Conservation (phyloP, 106 monocot species). For the Posidonia australis region DNA sequence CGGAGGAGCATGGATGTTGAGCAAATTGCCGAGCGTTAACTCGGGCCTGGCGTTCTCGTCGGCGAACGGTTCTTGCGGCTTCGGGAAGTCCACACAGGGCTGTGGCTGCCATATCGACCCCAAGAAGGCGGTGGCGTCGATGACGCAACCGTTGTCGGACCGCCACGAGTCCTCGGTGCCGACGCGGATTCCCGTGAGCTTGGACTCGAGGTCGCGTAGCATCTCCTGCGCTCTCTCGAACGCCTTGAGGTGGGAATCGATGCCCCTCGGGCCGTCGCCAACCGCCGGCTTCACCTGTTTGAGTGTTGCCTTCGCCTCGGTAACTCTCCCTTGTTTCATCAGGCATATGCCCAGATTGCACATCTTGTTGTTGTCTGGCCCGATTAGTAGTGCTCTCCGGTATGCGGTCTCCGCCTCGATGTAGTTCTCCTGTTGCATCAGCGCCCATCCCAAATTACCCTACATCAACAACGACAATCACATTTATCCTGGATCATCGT, state of each 20-base stretch:
- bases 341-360: conserved; percentile 87
- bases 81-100: conserved; percentile 39
- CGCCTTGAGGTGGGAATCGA: conserved; percentile 86
- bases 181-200: conserved; percentile 7
- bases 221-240: conserved; percentile 88
- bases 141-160: too few relatives aligned
- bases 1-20: conserved; percentile 62
- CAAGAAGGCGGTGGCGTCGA: conserved; percentile 3
- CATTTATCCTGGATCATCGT: too few relatives aligned
- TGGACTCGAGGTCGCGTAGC: conserved; percentile 62
- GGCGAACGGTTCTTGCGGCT: conserved; percentile 26
- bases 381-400: conserved; percentile 54
- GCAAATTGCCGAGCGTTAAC: conserved; percentile 10
- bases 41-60: conserved; percentile 39
- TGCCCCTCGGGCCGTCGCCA: conserved; percentile 36
- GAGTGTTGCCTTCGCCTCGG: conserved; percentile 65
- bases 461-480: not conserved
- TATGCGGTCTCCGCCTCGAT: conserved; percentile 60
- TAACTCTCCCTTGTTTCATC: conserved; percentile 65
- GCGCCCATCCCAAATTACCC: conserved; percentile 90
- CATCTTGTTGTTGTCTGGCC: conserved; percentile 82
- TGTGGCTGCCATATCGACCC: conserved; percentile 61
- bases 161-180: not conserved
- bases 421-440: conserved; percentile 87
- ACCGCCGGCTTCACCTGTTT: conserved; percentile 47